Evolutionary conservation across 495 filamentous ascomycete genomes (phyloP), one percentile per base, ranked within the genome.

Genomic region (Penicillium cataractarum): DNA sequence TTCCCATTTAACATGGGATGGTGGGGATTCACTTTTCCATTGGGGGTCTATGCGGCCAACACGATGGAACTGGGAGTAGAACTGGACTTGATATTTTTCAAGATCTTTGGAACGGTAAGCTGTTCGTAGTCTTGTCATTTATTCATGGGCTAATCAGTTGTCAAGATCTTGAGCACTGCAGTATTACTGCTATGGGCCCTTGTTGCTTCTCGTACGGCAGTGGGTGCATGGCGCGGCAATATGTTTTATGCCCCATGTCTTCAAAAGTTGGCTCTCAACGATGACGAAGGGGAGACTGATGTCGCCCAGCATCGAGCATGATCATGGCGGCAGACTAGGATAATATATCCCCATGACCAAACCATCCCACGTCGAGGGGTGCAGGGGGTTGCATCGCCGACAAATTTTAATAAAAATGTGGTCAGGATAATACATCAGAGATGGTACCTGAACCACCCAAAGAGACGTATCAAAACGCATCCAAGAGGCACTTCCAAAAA

Each of bases 1-100:
- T 86, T 86, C 57, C 85, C 84, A 0, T 87, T 87, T 66, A 86
- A 85, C 63, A 85, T 86, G 80, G 84, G 85, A 3, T 87, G 84
- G 84, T 88, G 84, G 84, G 83, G 82, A 15, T 86, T 88, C 53
- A 84, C 79, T 0, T 88, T 87, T 55, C 84, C 85, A 0, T 65
- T 86, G 21, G 83, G 82, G n/a, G 81, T 84, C 7, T 84, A 82
- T 64, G 78, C 84, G 0, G 71, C 79, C 21, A 80, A 74, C 21
- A 83, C 84, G 6, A 76, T 76, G 19, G 64, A 72, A 22, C 62
- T 86, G 8, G 82, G 75, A 2, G 59, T 72, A 32, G 79, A 85
- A 61, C 49, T 85, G 51, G 68, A 74, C 12, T 73, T 78, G 7
- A 68, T 63, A 48, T 84, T 87, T 63, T 85, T 86, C 64, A 77